Conservation (phyloP, 352 stramenopile genomes). For the Phytopythium mirpurense region DNA sequence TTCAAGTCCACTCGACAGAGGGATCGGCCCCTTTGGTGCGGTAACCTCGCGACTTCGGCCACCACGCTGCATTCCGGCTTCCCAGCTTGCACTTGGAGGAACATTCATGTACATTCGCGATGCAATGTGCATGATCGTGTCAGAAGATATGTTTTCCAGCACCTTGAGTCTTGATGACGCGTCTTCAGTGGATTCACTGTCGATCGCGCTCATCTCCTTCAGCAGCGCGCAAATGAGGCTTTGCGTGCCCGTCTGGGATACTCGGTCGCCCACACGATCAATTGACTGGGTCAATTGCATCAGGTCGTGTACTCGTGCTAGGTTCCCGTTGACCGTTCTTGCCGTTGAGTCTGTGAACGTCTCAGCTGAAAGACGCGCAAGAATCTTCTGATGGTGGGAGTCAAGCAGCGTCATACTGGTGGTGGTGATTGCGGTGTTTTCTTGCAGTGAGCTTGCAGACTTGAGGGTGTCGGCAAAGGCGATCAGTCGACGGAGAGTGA, state of each 20-base stretch:
- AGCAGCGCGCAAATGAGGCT: conserved; percentile 1
- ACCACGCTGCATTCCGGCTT: conserved; percentile 32
- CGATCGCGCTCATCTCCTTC: conserved; percentile 5
- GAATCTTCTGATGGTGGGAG: conserved; percentile 60
- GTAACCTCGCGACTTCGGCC: conserved; percentile 32
- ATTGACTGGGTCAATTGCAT: conserved; percentile 49
- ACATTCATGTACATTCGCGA: conserved; percentile 52
- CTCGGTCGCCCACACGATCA: conserved; percentile 17
- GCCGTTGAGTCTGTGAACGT: conserved; percentile 29
- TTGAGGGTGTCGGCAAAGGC: conserved; percentile 28
- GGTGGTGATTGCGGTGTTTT: conserved; percentile 8
- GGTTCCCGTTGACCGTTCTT: conserved; percentile 46
- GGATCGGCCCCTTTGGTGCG: conserved; percentile 69
- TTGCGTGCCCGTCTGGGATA: background rate
- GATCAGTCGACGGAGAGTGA: conserved; percentile 69
- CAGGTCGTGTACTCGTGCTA: conserved; percentile 46
- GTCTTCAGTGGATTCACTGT: conserved; percentile 15
- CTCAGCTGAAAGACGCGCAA: conserved; percentile 43
- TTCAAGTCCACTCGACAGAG: conserved; percentile 64
- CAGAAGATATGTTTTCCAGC: conserved; percentile 62
- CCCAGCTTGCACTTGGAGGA: conserved; percentile 32
- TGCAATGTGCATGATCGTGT: conserved; percentile 76
- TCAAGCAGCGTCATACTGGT: background rate
- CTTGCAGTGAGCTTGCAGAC: conserved; percentile 3
- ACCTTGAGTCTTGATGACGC: conserved; percentile 15